Base-by-base conservation (phyloP, 1,284 basidiomycete species). In the Leccinum variabile region DNA sequence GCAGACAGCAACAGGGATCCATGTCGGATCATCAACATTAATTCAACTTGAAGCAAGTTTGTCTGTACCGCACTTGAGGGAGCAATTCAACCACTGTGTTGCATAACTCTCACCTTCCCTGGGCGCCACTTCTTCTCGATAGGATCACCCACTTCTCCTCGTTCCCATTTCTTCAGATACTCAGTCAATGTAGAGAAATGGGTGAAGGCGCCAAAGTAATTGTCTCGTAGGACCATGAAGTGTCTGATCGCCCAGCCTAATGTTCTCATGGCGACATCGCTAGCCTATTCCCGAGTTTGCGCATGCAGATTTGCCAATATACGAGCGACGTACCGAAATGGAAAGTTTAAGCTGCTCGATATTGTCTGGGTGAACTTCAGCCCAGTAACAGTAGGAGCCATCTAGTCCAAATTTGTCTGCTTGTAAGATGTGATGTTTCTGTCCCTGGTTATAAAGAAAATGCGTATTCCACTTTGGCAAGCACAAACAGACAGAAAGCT, bases 161-260 rank as follows among this genome's bases (percentile, higher is more conserved):
- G 80, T 59, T 79, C 82, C 32, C 85, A 82, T 72, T 88, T 90
- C 60, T 88, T 84, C 58, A 94, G 78, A 72, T 92, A 95, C 77
- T 97, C 95, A 33, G 84, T 84, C 57, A 94, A 81, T 0, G 93
- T 96, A 7, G 88, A 88, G 70, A 95, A 97, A 68, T 95, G 91
- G 1, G 94, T 97, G 75, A 95, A 97, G 4, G 85, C 83, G 18
- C 95, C 95, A 61, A 97, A 88, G 75, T 97, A 97, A 74, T 97
- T 97, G 69, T 96, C 94, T 60, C 90, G 87, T 59, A 97, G 71
- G 54, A 90, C 87, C 86, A 98, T 91, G 67, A 95, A 81, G 69
- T 94, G 88, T 37, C 95, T 87, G 61, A 95, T 84, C 0, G 88
- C 88, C 94, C 94, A 97, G 18, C 94, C 95, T 56, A 94, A 79